These are phyloP conservation scores for Sequoia sempervirens DNA, from an alignment of 75 land plant genomes.

Conservation along the genomic window DNA sequence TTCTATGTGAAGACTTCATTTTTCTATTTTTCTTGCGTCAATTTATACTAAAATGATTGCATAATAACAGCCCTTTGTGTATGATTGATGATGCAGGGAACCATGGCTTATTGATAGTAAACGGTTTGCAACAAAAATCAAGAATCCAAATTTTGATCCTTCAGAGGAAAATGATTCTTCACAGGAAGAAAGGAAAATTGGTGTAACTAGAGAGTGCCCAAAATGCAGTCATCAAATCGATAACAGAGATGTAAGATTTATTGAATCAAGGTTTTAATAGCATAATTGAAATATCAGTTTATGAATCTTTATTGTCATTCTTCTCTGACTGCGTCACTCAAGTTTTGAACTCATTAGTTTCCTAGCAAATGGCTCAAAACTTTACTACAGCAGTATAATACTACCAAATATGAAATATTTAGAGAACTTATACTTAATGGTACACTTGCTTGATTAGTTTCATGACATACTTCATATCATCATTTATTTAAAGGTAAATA, in stretches of 20 bases:
- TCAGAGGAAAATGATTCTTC: constrained; percentile 14
- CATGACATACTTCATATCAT: too few relatives aligned
- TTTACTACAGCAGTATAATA: neutral
- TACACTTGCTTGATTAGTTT: too few relatives aligned
- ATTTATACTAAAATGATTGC: too few relatives aligned
- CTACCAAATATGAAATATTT: neutral
- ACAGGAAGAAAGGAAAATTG: constrained; percentile 31
- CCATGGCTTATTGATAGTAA: constrained; percentile 62
- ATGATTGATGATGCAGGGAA: constrained; percentile 30
- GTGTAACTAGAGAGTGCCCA: constrained; percentile 45
- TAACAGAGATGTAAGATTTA: constrained; percentile 50
- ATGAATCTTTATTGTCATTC: neutral
- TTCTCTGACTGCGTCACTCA: neutral
- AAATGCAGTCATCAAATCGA: constrained; percentile 43
- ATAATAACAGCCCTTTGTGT: neutral
- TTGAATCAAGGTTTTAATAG: neutral
- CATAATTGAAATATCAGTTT: neutral
- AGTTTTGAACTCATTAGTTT: neutral
- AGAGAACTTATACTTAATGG: neutral
- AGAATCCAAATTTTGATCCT: constrained; percentile 36
- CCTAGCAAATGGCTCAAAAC: neutral
- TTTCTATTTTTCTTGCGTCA: too few relatives aligned
- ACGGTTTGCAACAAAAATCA: constrained; percentile 60
- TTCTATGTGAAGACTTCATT: neutral
- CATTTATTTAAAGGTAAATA: neutral